These are phyloP conservation scores for Fragaria iinumae DNA, from an alignment of 306 rosid species.

Conservation along the genomic window DNA sequence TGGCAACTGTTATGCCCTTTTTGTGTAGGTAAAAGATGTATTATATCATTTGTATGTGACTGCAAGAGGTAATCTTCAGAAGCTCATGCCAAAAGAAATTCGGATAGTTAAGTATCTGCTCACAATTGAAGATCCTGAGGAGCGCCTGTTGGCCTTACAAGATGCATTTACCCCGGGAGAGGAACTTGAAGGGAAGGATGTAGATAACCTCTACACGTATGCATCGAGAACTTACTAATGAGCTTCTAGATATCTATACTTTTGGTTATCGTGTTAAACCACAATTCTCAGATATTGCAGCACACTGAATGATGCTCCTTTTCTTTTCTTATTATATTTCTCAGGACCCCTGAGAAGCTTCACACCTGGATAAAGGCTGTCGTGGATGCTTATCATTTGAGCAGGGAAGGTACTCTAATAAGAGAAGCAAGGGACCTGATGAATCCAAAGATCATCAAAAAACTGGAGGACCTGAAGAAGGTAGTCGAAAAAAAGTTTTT, in stretches of 20 bases:
- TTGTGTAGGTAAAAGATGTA: constrained; percentile 67
- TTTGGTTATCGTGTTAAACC: background rate
- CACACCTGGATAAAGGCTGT: constrained; percentile 66
- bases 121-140: constrained; percentile 73
- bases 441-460: constrained; percentile 74
- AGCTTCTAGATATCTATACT: background rate
- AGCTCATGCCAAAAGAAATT: constrained; percentile 79
- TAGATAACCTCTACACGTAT: constrained; percentile 80
- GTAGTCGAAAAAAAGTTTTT: constrained; percentile 66
- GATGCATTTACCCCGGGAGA: constrained; percentile 96
- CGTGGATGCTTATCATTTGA: constrained; percentile 74
- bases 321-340: constrained; percentile 7
- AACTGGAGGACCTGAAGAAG: constrained; percentile 65
- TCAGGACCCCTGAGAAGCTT: constrained; percentile 85
- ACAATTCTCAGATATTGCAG: background rate
- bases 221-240: constrained; percentile 22
- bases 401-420: constrained; percentile 76
- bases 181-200: constrained; percentile 71
- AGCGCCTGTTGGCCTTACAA: constrained; percentile 54
- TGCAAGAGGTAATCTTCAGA: constrained; percentile 80
- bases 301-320: background rate
- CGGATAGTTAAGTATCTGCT: constrained; percentile 76
- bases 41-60: constrained; percentile 78
- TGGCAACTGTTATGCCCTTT: background rate
- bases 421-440: constrained; percentile 85